Conservation (phyloP, 2,329 filamentous ascomycete genomes). For the Alternaria consortialis region DNA sequence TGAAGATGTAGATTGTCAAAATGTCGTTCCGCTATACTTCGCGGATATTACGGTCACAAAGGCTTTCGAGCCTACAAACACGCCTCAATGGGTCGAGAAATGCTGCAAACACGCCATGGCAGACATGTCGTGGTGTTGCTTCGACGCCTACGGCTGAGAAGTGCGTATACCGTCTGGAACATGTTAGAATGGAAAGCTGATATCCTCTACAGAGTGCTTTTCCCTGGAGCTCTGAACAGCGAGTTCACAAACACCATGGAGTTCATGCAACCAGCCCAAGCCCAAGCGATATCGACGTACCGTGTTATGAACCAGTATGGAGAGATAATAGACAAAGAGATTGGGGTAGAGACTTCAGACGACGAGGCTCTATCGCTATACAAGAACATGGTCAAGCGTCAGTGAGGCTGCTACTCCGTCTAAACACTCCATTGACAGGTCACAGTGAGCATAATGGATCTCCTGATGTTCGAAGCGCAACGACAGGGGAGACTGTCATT, state of each 20-base stretch:
- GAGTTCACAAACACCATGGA: conserved; percentile 83
- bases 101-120: conserved; percentile 30
- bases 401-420: conserved; percentile 10
- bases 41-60: conserved; percentile 34
- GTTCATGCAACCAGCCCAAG: conserved; percentile 75
- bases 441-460: conserved; percentile 83
- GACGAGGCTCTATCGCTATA: conserved; percentile 70
- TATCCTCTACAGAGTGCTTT: conserved; percentile 63
- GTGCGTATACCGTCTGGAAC: conserved; percentile 55
- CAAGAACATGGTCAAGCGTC: conserved; percentile 69
- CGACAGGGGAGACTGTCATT: conserved; percentile 93
- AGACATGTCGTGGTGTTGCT: conserved; percentile 65
- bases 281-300: conserved; percentile 86
- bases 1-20: conserved; percentile 34
- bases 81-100: conserved; percentile 30
- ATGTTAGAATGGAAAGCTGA: neutral
- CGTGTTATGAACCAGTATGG: conserved; percentile 91
- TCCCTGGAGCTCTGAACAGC: conserved; percentile 94
- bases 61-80: conserved; percentile 18
- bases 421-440: conserved; percentile 7
- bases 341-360: conserved; percentile 70
- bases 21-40: conserved; percentile 48
- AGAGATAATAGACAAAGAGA: conserved; percentile 76
- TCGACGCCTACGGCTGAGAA: conserved; percentile 67
- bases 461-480: conserved; percentile 98